These are phyloP conservation scores for Stagonosporopsis tanaceti DNA, from an alignment of 2,329 filamentous ascomycete genomes.

Conservation along the genomic window DNA sequence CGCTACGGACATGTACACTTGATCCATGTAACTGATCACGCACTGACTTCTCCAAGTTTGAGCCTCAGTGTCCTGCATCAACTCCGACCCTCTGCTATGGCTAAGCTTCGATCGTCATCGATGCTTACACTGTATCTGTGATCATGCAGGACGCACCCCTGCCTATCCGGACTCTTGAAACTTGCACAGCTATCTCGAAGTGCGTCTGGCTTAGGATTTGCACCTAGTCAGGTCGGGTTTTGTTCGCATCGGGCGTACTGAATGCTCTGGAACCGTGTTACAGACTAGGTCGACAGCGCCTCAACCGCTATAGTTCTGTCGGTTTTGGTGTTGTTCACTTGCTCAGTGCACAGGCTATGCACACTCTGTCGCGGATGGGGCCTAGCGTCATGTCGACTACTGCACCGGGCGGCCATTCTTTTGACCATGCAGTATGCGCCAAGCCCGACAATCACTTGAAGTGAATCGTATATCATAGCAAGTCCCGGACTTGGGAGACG, in stretches of 20 bases:
- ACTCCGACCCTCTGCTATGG: conserved; percentile 22
- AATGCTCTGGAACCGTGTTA: conserved; percentile 28
- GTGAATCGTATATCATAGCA: conserved; percentile 37
- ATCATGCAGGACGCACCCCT: conserved; percentile 42
- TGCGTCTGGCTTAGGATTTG: conserved; percentile 29
- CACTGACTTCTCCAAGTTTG: conserved; percentile 30
- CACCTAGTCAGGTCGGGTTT: conserved; percentile 21
- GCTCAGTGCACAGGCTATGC: conserved; percentile 28
- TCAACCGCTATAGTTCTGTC: conserved; percentile 24
- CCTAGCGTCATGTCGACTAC: conserved; percentile 28
- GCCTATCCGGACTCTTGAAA: conserved; percentile 38
- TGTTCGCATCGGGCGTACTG: conserved; percentile 22
- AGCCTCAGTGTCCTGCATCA: conserved; percentile 31
- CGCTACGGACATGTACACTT: conserved; percentile 20
- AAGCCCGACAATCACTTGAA: conserved; percentile 29
- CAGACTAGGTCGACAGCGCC: conserved; percentile 19
- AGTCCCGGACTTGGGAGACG: conserved; percentile 27
- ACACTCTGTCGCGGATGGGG: conserved; percentile 27
- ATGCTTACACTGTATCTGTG: conserved; percentile 28
- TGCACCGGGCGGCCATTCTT: conserved; percentile 36
- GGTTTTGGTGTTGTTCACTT: conserved; percentile 14
- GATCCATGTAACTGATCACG: conserved; percentile 29
- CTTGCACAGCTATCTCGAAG: conserved; percentile 34
- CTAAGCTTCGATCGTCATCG: conserved; percentile 20
- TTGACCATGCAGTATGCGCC: conserved; percentile 29